Percentiles rank a stretch among this genome's conserved stretches.
These are phyloP conservation scores for Suillus tomentosus DNA, from an alignment of 768 basidiomycete species.

Conservation along the genomic window DNA sequence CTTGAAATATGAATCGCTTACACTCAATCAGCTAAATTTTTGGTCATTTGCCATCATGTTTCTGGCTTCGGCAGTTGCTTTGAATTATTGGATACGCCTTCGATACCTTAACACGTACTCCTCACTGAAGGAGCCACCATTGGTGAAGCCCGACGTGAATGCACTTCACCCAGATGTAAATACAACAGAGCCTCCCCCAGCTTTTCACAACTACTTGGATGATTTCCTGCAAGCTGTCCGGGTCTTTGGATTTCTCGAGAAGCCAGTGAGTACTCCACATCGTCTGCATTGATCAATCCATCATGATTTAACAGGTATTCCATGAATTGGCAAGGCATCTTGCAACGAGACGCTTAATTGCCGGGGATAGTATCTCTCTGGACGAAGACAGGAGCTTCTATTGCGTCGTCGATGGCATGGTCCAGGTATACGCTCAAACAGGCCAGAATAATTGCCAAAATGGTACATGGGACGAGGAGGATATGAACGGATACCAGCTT, in stretches of 20 bases:
- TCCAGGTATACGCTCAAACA: conserved; percentile 86
- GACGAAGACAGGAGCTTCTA: conserved; percentile 96
- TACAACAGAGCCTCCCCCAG: conserved; percentile 64
- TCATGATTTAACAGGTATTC: conserved; percentile 63
- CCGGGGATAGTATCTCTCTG: conserved; percentile 91
- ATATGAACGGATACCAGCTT: conserved; percentile 94
- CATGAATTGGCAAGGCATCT: conserved; percentile 96
- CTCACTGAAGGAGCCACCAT: conserved; percentile 76
- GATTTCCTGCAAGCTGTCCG: conserved; percentile 96
- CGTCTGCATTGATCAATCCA: background rate
- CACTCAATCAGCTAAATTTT: conserved; percentile 72
- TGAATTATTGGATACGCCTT: conserved; percentile 86
- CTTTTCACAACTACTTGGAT: conserved; percentile 95
- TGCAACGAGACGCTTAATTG: conserved; percentile 92
- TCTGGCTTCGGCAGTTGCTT: conserved; percentile 57
- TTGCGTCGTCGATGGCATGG: conserved; percentile 96
- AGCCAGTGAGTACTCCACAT: conserved; percentile 63
- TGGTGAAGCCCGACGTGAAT: conserved; percentile 80
- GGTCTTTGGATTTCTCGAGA: conserved; percentile 96
- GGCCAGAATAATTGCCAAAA: conserved; percentile 52
- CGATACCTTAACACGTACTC: conserved; percentile 77
- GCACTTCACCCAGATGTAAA: conserved; percentile 93
- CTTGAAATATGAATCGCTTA: conserved; percentile 9
- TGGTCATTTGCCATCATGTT: conserved; percentile 87
- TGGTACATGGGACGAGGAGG: conserved; percentile 76